Conservation (phyloP, 495 filamentous ascomycete genomes). For the Massariosphaeria phaeospora region DNA sequence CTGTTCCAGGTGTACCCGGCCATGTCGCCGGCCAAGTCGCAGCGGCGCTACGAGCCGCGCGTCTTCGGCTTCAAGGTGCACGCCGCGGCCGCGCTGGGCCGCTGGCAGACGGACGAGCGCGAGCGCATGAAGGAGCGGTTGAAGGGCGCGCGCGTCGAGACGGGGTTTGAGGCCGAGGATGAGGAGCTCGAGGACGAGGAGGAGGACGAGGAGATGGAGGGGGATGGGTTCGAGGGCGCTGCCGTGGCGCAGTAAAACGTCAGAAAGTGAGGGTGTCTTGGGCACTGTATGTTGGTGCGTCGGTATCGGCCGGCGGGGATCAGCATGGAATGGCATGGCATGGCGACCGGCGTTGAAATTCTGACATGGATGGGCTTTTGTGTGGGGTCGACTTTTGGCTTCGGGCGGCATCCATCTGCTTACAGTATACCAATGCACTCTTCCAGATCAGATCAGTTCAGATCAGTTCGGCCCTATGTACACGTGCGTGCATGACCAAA, state of each 20-base stretch:
- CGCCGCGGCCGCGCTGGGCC: slow-evolving; percentile 75
- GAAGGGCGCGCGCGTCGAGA: slow-evolving; percentile 50
- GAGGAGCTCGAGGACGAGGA: slow-evolving; percentile 44
- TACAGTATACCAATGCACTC: too few species aligned
- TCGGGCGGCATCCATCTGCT: too few species aligned
- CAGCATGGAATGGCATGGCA: background rate
- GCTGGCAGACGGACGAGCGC: slow-evolving; percentile 81
- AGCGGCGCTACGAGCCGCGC: slow-evolving; percentile 77
- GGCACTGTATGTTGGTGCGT: background rate
- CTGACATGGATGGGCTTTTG: background rate
- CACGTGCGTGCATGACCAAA: too few species aligned
- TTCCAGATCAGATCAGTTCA: too few species aligned
- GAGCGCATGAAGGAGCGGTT: slow-evolving; percentile 72
- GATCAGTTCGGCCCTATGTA: too few species aligned
- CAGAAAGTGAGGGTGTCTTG: too few species aligned
- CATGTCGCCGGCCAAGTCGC: slow-evolving; percentile 76
- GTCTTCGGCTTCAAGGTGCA: slow-evolving; percentile 96
- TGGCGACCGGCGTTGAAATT: background rate
- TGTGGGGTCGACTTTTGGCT: too few species aligned
- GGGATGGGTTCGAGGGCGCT: slow-evolving; percentile 25
- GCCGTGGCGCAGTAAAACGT: too few species aligned
- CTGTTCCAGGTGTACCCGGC: slow-evolving; percentile 97
- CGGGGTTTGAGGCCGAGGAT: slow-evolving; percentile 55
- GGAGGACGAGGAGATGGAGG: slow-evolving; percentile 42
- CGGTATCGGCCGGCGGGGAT: background rate